Evolutionary conservation across 306 rosid genomes (phyloP).

Genomic region (Ormosia semicastrata): DNA sequence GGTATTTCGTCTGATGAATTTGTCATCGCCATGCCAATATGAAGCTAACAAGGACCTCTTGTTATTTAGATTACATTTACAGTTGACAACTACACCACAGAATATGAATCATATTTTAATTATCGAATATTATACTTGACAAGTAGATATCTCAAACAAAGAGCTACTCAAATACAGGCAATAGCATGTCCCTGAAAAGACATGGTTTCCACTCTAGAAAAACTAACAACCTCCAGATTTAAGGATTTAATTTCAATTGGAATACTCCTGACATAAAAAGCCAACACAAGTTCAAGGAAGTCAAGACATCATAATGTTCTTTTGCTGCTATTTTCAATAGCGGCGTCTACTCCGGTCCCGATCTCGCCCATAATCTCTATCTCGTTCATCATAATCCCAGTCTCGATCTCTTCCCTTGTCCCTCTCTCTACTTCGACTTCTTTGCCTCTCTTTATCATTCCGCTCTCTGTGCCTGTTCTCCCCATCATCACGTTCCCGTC

Average conservation of each 20-base stretch:
- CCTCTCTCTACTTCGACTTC: conserved; percentile 76
- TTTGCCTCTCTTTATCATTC: conserved; percentile 60
- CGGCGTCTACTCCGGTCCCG: conserved; percentile 68
- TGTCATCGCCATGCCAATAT: background rate
- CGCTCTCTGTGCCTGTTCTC: conserved; percentile 66
- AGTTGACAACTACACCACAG: background rate
- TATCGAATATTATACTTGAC: background rate
- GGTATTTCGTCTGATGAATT: background rate
- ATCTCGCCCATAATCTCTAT: conserved; percentile 76
- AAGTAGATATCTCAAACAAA: background rate
- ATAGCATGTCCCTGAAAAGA: background rate
- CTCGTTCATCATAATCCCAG: conserved; percentile 65
- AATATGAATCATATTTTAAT: background rate
- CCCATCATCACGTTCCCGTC: conserved; percentile 66
- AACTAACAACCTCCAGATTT: background rate
- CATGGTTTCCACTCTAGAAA: background rate
- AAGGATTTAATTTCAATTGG: background rate
- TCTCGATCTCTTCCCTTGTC: conserved; percentile 74
- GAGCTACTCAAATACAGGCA: background rate
- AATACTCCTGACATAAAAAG: background rate
- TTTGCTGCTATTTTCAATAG: conserved; percentile 36
- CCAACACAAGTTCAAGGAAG: background rate
- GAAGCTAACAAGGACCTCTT: background rate
- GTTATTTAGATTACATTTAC: background rate
- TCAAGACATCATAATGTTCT: conserved; percentile 7